A percentile compares a stretch with the other conserved stretches of the same genome.
Evolutionary conservation across 257 asterid species (phyloP).

Genomic region (Primulina tabacum): DNA sequence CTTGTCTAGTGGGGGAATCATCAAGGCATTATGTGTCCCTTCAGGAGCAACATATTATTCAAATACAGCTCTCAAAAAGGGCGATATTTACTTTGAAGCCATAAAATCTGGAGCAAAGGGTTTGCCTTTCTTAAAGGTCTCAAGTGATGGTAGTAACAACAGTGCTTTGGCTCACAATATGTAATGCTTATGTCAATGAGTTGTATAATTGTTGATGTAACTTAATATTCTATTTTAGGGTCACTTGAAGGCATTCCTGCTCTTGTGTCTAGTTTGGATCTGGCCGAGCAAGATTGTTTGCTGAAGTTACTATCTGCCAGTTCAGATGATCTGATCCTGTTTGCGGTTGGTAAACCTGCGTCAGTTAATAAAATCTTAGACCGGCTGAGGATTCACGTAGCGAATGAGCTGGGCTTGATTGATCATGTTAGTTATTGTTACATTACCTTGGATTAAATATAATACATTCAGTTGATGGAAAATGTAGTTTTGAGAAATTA

Average conservation of each 20-base stretch:
- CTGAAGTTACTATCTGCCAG: constrained; percentile 54
- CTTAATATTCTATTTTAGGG: constrained; percentile 44
- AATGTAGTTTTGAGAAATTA: neutral
- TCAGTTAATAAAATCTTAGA: constrained; percentile 78
- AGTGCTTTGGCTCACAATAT: constrained; percentile 15
- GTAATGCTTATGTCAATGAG: neutral
- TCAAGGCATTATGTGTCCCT: constrained; percentile 78
- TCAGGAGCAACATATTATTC: constrained; percentile 77
- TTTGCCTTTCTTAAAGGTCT: constrained; percentile 85
- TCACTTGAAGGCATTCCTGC: constrained; percentile 84
- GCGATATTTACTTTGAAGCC: constrained; percentile 80
- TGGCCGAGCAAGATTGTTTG: constrained; percentile 43
- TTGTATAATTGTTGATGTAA: constrained; percentile 5
- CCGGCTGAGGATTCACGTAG: constrained; percentile 65
- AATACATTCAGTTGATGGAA: neutral
- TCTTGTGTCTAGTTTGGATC: constrained; percentile 65
- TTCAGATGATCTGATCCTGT: constrained; percentile 83
- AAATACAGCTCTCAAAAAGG: constrained; percentile 88
- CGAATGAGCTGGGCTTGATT: constrained; percentile 72
- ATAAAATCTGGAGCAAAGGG: constrained; percentile 93
- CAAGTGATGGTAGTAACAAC: constrained; percentile 57
- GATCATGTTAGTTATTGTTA: constrained; percentile 61
- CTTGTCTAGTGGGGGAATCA: constrained; percentile 60
- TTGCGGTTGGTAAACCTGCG: constrained; percentile 78
- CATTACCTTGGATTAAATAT: neutral